Conservation (phyloP, 2,329 filamentous ascomycete genomes). For the Fusarium sambucinum region DNA sequence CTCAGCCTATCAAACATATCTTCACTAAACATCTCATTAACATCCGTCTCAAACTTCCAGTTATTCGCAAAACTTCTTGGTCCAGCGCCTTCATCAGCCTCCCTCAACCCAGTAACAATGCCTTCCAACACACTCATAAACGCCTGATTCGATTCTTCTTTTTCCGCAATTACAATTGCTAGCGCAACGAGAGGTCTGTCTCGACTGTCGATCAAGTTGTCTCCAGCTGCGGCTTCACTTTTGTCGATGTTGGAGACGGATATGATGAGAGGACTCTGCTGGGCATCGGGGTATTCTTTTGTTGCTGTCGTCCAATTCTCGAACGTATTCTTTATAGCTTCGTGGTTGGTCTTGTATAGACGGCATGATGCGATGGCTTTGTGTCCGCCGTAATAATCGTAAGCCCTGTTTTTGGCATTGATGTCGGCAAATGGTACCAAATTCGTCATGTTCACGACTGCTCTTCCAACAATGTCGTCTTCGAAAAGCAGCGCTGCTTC, state of each 20-base stretch:
- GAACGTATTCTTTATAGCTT: conserved; percentile 42
- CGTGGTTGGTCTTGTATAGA: conserved; percentile 23
- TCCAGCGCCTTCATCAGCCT: conserved; percentile 6
- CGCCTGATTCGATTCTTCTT: conserved; percentile 18
- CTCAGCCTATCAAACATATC: conserved; percentile 34
- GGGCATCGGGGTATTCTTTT: conserved; percentile 31
- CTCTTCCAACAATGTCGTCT: conserved; percentile 25
- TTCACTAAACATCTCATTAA: conserved; percentile 37
- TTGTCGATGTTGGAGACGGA: conserved; percentile 33
- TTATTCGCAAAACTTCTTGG: conserved; percentile 43
- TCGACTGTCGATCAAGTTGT: conserved; percentile 39
- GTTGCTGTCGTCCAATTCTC: conserved; percentile 44
- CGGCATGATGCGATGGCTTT: conserved; percentile 48
- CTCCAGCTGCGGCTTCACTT: background rate
- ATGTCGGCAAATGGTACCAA: conserved; percentile 36
- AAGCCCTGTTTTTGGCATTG: conserved; percentile 41
- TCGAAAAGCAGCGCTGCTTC: conserved; percentile 35
- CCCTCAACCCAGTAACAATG: conserved; percentile 21
- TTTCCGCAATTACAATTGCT: conserved; percentile 20
- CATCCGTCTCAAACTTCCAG: conserved; percentile 34
- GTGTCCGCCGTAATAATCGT: conserved; percentile 49
- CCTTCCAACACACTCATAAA: conserved; percentile 20
- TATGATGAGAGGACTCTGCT: conserved; percentile 30
- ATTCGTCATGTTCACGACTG: conserved; percentile 43
- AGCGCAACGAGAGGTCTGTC: conserved; percentile 36